Evolutionary conservation across 352 stramenopile genomes (phyloP).

Genomic region (Phytophthora constricta): DNA sequence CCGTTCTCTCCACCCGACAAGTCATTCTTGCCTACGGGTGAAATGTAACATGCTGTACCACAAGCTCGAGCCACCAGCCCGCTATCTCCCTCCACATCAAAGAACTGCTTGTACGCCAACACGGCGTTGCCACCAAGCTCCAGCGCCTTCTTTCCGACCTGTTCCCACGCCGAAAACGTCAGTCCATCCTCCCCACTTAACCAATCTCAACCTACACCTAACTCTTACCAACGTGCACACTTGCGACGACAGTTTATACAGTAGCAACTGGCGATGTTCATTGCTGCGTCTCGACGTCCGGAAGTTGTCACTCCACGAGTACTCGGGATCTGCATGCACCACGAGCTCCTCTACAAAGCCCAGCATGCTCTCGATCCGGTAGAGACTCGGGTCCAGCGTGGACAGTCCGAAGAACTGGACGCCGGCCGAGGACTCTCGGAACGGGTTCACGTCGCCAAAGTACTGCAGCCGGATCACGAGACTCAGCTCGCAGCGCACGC

Average conservation of each 20-base stretch:
- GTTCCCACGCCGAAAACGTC: too few species aligned
- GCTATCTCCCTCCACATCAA: conserved; percentile 99
- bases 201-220: background rate
- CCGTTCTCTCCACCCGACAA: conserved; percentile 15
- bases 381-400: conserved; percentile 90
- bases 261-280: conserved; percentile 94
- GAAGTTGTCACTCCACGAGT: conserved; percentile 97
- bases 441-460: conserved; percentile 98
- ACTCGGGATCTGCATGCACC: conserved; percentile 98
- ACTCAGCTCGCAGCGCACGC: conserved; percentile 95
- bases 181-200: too few species aligned
- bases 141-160: conserved; percentile 95
- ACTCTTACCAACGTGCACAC: conserved; percentile 62
- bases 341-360: conserved; percentile 97
- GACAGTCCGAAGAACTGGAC: conserved; percentile 98
- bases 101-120: conserved; percentile 98
- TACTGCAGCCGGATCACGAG: conserved; percentile 97
- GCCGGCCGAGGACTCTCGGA: conserved; percentile 96
- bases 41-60: conserved; percentile 92
- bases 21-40: conserved; percentile 68
- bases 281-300: conserved; percentile 93
- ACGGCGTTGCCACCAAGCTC: conserved; percentile 98
- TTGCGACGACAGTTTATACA: conserved; percentile 95
- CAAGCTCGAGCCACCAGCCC: conserved; percentile 96
- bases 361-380: conserved; percentile 90